These are phyloP conservation scores for Cytospora schulzeri DNA, from an alignment of 2,329 filamentous ascomycete species.

Conservation along the genomic window DNA sequence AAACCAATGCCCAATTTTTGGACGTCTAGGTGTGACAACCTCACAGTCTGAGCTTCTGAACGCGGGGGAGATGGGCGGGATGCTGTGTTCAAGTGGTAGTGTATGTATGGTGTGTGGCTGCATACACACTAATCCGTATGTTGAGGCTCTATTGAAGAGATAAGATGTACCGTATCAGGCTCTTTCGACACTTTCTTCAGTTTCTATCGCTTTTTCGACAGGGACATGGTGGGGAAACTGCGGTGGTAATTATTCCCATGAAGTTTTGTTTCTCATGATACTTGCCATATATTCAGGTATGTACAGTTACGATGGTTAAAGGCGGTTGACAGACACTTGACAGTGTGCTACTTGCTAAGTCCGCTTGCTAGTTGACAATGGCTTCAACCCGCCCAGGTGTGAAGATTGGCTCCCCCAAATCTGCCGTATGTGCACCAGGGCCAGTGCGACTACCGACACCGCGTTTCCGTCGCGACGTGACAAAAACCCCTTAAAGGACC, in stretches of 20 bases:
- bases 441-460: slow-evolving; percentile 12
- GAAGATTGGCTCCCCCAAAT: too few relatives aligned
- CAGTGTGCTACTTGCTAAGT: too few relatives aligned
- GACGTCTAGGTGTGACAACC: too few relatives aligned
- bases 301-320: too few relatives aligned
- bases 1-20: too few relatives aligned
- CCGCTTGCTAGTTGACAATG: too few relatives aligned
- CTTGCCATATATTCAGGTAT: neutral
- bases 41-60: neutral
- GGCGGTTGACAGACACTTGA: neutral
- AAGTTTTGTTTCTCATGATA: too few relatives aligned
- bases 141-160: neutral
- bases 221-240: too few relatives aligned
- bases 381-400: neutral
- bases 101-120: too few relatives aligned
- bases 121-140: neutral
- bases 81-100: neutral
- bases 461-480: neutral
- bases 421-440: slow-evolving; percentile 8
- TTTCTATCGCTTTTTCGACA: too few relatives aligned
- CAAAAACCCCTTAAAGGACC: neutral
- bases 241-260: too few relatives aligned
- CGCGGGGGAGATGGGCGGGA: neutral
- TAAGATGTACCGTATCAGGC: too few relatives aligned
- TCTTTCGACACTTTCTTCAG: neutral